Base-by-base conservation (phyloP, 1,284 basidiomycete species). In the Tausonia pullulans region DNA sequence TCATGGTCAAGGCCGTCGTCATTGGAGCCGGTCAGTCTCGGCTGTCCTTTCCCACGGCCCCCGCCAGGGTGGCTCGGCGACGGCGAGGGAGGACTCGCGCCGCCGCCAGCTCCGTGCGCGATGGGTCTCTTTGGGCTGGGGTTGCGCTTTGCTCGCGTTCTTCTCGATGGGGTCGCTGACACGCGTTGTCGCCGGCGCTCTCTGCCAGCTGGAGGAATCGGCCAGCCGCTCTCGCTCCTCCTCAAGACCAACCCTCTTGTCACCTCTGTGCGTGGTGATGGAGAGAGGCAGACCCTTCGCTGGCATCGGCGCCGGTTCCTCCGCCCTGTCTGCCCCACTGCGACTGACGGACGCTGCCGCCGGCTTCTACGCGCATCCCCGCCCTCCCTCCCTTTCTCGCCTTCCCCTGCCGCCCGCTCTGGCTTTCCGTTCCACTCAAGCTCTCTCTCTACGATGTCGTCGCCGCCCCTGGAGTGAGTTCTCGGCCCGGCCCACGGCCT, bases 1-100 rank as follows among this genome's bases (percentile, higher is more conserved):
- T 70, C 70, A 89, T 92, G 89, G 86, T 89, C 74, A 94, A 95
- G 80, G 90, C 86, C 80, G 89, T 89, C 73, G 91, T 94, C 71
- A 88, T 92, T 72, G 90, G 90, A 78, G 90, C 90, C 79, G 90
- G 90, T 90, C 70, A 66, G 76, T 74, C 44, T 5, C 4, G 6
- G 7, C 55, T 16, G 50, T 44, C 50, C 3, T 43, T 14, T 59
- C 52, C 58, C 9, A 10, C 45, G 11, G n/a, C 51, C 40, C 57
- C 46, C 41, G 3, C 45, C 14, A 7, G 13, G 7, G 57, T 27
- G 27, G 27, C 27, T 27, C 27, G 27, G 27, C 27, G 27, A 27
- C 27, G 27, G 27, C 27, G 27, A 27, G 27, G 27, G 27, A 27
- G 27, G 27, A 27, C 27, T 27, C 27, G 27, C 27, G 27, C 27